phyloP scores from a whole-genome alignment of 345 rosid species.

The Lepidium didymum region DNA sequence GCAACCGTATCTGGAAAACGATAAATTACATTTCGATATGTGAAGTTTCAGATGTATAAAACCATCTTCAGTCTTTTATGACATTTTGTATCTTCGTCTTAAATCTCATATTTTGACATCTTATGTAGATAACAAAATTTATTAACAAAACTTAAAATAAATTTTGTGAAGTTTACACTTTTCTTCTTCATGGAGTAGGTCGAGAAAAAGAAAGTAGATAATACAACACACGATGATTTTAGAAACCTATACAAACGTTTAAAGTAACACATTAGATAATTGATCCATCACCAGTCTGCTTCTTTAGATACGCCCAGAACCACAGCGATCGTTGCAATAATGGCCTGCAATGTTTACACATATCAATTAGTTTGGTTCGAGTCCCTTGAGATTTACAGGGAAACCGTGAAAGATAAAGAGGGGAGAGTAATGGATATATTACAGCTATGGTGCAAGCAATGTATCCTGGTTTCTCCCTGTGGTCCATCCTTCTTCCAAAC shows the following conservation, averaged over 20 bases:
- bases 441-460: conserved; percentile 83
- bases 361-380: background rate
- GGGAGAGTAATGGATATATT: conserved; percentile 20
- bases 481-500: conserved; percentile 64
- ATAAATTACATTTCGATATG: conserved; percentile 14
- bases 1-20: conserved; percentile 40
- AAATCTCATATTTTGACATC: background rate
- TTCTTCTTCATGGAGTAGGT: background rate
- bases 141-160: background rate
- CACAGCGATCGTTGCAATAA: conserved; percentile 64
- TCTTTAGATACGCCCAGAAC: conserved; percentile 63
- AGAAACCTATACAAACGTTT: conserved; percentile 25
- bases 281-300: conserved; percentile 35
- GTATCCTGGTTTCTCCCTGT: conserved; percentile 88
- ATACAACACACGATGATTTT: background rate
- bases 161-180: background rate
- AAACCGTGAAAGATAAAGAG: background rate
- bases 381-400: background rate
- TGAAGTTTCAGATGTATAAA: background rate
- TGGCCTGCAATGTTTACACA: conserved; percentile 47
- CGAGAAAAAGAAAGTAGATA: background rate
- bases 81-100: background rate
- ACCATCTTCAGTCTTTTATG: background rate
- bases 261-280: background rate
- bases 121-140: background rate